Evolutionary conservation across 75 land plant genomes (phyloP).

Genomic region (Pseudotsuga menziesii): DNA sequence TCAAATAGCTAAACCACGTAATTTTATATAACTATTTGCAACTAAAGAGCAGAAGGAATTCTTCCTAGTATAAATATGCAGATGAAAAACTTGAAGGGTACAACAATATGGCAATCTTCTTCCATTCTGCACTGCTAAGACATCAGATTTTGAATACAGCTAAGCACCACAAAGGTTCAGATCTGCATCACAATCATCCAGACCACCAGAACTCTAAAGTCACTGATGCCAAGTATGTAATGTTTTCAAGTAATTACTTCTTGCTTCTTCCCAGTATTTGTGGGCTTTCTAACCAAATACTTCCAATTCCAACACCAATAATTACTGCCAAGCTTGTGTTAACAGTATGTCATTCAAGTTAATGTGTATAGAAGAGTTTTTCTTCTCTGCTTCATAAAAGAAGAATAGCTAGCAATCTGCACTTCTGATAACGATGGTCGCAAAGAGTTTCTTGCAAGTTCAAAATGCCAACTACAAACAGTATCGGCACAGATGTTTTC

Average conservation of each 20-base stretch:
- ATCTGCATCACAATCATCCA: background rate
- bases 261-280: background rate
- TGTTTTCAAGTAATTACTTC: background rate
- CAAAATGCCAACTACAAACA: slow-evolving; percentile 60
- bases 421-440: slow-evolving; percentile 37
- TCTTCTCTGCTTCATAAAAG: slow-evolving; percentile 15
- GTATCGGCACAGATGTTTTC: slow-evolving; percentile 51
- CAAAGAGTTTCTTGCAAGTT: slow-evolving; percentile 28
- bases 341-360: background rate
- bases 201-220: background rate
- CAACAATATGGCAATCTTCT: background rate
- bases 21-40: background rate
- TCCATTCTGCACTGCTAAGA: background rate
- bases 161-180: background rate
- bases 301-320: background rate
- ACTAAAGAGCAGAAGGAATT: background rate
- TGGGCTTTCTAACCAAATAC: background rate
- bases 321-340: background rate
- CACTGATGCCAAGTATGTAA: background rate
- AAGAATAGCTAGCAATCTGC: slow-evolving; percentile 38
- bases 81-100: background rate
- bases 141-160: background rate
- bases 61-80: background rate
- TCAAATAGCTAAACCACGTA: too few relatives aligned
- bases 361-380: background rate